Percentiles rank a stretch among this genome's conserved stretches.
phyloP scores from a whole-genome alignment of 1,139 yeast genomes.

The Candida freyschussii region DNA sequence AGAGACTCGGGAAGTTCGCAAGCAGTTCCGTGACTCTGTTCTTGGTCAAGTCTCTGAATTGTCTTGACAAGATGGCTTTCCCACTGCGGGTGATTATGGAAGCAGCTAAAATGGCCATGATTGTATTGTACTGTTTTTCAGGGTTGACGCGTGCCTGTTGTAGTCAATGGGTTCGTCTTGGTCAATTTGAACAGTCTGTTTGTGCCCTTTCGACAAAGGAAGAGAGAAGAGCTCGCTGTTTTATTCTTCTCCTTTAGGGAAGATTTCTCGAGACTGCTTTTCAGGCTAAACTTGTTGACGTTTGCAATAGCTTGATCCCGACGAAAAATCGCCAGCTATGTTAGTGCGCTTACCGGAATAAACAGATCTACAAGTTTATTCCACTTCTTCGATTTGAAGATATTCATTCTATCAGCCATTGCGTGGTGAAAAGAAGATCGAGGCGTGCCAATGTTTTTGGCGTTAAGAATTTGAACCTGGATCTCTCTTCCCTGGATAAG shows the following conservation, averaged over 20 bases:
- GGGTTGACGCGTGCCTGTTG: too few relatives aligned
- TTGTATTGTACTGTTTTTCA: constrained; percentile 2
- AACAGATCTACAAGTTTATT: too few relatives aligned
- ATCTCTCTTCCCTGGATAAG: constrained; percentile 3
- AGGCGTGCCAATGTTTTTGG: neutral
- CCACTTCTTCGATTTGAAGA: too few relatives aligned
- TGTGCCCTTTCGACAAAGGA: too few relatives aligned
- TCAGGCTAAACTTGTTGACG: constrained; percentile 18
- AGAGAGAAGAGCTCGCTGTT: neutral
- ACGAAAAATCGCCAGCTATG: constrained; percentile 3
- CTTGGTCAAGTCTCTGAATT: constrained; percentile 78
- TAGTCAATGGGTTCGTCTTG: too few relatives aligned
- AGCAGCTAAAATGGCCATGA: constrained; percentile 80
- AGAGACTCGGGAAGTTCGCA: constrained; percentile 80
- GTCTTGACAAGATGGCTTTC: constrained; percentile 88
- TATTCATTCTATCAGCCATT: constrained; percentile 4
- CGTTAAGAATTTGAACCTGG: constrained; percentile 1
- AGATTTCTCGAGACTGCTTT: neutral
- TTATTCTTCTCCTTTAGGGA: constrained; percentile 3
- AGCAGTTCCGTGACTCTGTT: constrained; percentile 84
- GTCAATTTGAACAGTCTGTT: too few relatives aligned
- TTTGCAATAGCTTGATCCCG: constrained; percentile 13
- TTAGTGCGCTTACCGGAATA: constrained; percentile 1
- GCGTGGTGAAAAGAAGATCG: constrained; percentile 4
- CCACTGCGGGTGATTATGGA: constrained; percentile 95